phyloP scores from a whole-genome alignment of 257 asterid genomes.

The Ocimum tenuiflorum region DNA sequence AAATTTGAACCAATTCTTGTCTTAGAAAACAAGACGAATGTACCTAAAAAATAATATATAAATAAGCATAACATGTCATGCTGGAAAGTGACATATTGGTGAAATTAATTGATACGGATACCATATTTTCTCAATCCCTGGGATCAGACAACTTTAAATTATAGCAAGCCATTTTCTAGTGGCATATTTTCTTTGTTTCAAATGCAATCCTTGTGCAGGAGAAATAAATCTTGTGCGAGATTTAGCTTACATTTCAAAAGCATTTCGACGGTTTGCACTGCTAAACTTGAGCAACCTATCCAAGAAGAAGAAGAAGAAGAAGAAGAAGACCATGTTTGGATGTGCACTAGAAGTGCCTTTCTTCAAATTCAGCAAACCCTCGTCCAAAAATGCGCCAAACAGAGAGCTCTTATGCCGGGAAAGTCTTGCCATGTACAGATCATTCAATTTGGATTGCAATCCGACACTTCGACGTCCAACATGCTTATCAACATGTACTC shows the following conservation, averaged over 20 bases:
- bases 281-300: slow-evolving; percentile 18
- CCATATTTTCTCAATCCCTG: too few species aligned
- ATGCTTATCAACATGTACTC: slow-evolving; percentile 65
- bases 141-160: too few species aligned
- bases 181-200: not conserved
- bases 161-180: too few species aligned
- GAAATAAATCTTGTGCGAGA: not conserved
- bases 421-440: slow-evolving; percentile 55
- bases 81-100: not conserved
- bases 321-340: slow-evolving; percentile 24
- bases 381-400: slow-evolving; percentile 53
- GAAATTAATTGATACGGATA: too few species aligned
- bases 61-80: too few species aligned
- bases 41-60: too few species aligned
- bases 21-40: not conserved
- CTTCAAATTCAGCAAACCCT: slow-evolving; percentile 37
- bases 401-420: slow-evolving; percentile 34
- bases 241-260: slow-evolving; percentile 19
- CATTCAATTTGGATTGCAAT: slow-evolving; percentile 42
- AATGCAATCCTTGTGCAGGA: slow-evolving; percentile 36
- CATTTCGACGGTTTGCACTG: slow-evolving; percentile 29
- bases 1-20: not conserved
- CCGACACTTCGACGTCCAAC: slow-evolving; percentile 53
- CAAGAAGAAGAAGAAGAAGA: slow-evolving; percentile 34
- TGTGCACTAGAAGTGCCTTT: slow-evolving; percentile 27